Conservation (phyloP, 208 protist species). For the Acanthamoeba lenticulata region DNA sequence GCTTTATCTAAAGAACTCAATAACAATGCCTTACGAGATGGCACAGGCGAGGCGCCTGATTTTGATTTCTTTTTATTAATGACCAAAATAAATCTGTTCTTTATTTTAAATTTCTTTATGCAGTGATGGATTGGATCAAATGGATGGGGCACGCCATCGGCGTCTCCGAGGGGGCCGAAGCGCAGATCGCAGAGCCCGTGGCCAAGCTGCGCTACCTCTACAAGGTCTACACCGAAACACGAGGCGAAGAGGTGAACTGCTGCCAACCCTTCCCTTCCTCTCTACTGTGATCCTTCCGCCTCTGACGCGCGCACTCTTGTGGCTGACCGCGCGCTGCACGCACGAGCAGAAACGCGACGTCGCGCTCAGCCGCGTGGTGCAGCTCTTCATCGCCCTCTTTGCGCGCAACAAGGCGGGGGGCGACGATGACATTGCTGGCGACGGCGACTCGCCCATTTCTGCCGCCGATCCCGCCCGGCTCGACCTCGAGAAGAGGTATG, state of each 20-base stretch:
- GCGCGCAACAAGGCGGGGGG: neutral
- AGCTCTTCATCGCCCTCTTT: constrained; percentile 25
- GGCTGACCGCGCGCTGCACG: neutral
- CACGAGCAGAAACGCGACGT: neutral
- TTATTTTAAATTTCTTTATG: neutral
- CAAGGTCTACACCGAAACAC: constrained; percentile 59
- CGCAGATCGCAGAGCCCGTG: constrained; percentile 34
- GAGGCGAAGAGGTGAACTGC: constrained; percentile 10
- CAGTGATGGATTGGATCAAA: constrained; percentile 48
- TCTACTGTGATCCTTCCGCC: neutral
- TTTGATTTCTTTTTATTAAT: neutral
- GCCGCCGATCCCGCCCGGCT: neutral
- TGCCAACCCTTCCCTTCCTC: neutral
- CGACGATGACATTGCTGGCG: neutral
- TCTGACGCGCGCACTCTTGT: no score
- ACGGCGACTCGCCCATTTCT: neutral
- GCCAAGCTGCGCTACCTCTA: constrained; percentile 47
- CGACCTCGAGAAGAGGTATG: neutral
- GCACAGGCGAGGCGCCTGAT: no score
- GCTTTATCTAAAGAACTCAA: no score
- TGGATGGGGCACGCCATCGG: constrained; percentile 45
- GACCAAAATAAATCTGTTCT: neutral
- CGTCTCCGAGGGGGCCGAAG: constrained; percentile 3
- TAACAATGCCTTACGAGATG: no score
- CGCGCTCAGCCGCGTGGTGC: neutral